Percentiles rank a stretch among this genome's conserved stretches.
These are phyloP conservation scores for Platismatia glauca DNA, from an alignment of 495 filamentous ascomycete species.

Conservation along the genomic window DNA sequence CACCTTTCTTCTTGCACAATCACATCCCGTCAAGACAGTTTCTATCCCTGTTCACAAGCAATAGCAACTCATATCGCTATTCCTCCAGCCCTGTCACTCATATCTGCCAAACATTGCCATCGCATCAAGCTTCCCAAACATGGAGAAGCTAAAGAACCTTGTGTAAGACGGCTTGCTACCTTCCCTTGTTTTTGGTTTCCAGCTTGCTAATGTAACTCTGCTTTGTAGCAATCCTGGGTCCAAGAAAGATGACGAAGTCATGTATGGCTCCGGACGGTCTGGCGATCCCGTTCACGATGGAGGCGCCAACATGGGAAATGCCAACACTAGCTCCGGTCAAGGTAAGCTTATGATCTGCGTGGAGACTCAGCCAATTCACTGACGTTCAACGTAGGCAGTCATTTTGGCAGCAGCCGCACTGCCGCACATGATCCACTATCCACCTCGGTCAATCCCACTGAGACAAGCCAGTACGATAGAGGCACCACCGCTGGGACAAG, in stretches of 20 bases:
- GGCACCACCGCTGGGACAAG: slow-evolving; percentile 7
- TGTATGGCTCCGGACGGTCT: slow-evolving; percentile 30
- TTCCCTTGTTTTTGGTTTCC: neutral
- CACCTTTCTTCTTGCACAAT: neutral
- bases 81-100: neutral
- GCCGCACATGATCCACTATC: slow-evolving; percentile 15
- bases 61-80: neutral
- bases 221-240: slow-evolving; percentile 29
- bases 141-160: slow-evolving; percentile 33
- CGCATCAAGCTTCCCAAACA: slow-evolving; percentile 1
- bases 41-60: neutral
- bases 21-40: neutral
- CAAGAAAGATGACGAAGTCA: slow-evolving; percentile 35
- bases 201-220: slow-evolving; percentile 14
- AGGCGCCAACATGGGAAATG: slow-evolving; percentile 5
- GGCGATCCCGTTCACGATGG: slow-evolving; percentile 26
- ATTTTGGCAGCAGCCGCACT: slow-evolving; percentile 19
- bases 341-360: neutral
- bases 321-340: slow-evolving; percentile 21
- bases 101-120: neutral
- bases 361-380: neutral
- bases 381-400: slow-evolving; percentile 17
- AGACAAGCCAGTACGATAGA: neutral
- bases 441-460: slow-evolving; percentile 16
- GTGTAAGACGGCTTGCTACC: slow-evolving; percentile 31